Conservation (phyloP, 257 asterid species). For the Primulina tabacum region DNA sequence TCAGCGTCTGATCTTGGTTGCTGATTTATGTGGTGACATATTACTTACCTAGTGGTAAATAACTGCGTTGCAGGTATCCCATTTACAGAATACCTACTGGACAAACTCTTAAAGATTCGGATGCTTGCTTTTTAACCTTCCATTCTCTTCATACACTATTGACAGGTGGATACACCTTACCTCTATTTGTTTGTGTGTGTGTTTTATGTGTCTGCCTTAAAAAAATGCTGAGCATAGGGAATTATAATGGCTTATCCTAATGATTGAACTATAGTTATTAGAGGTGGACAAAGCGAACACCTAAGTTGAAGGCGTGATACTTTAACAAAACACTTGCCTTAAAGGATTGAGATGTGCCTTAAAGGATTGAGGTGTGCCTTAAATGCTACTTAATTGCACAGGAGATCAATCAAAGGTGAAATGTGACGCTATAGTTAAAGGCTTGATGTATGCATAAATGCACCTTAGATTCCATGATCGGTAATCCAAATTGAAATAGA, state of each 20-base stretch:
- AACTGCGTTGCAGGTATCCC: conserved; percentile 68
- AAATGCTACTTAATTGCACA: background rate
- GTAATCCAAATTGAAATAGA: background rate
- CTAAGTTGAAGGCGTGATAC: background rate
- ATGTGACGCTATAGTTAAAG: background rate
- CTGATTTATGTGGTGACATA: conserved; percentile 9
- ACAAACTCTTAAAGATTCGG: conserved; percentile 78
- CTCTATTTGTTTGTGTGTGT: background rate
- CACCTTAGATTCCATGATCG: background rate
- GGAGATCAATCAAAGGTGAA: background rate
- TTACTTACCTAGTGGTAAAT: conserved; percentile 19
- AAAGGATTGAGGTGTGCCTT: background rate
- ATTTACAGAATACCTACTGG: conserved; percentile 94
- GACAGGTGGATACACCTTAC: conserved; percentile 44
- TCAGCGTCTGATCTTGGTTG: background rate
- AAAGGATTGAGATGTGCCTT: background rate
- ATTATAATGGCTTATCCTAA: background rate
- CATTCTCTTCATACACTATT: conserved; percentile 83
- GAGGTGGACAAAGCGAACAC: background rate
- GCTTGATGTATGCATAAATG: background rate
- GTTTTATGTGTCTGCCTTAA: background rate
- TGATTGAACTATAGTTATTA: background rate
- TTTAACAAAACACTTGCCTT: background rate
- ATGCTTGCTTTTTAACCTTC: conserved; percentile 89
- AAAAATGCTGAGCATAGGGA: background rate